Evolutionary conservation across 1,284 basidiomycete genomes (phyloP), one percentile per base, ranked within the genome.

Genomic region (Austroboletus niveus): DNA sequence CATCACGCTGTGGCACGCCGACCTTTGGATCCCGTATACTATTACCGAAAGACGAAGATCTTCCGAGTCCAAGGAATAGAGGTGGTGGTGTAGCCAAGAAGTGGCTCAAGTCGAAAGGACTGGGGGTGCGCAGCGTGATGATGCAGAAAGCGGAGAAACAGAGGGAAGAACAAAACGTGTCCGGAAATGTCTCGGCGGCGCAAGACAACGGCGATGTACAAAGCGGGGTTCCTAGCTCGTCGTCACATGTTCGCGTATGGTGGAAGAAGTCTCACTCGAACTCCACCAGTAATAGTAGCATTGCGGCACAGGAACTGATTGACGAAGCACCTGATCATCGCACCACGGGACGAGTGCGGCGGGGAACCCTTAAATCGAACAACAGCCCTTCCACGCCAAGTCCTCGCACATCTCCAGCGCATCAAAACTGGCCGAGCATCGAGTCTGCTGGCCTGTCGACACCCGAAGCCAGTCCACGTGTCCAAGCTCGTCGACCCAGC

Each of bases 1-100:
- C 69, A 30, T 80, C 78, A 5, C 69, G 80, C 32, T 80, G 79
- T 56, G 78, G 75, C 5, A 81, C 81, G 5, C 80, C 81, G 9
- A 81, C 80, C 1, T 81, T 82, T 56, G 81, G 80, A 17, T 82
- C 81, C 1, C 71, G 73, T 31, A 69, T 71, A 47, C 32, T 49
- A 12, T 32, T 69, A 6, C 66, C 66, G 14, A 60, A 54, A 45
- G 62, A 63, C 2, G 64, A 69, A 41, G 64, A 69, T 8, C 47
- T 66, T 8, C 56, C 52, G 8, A 54, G 43, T 42, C 39, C 49
- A 12, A 56, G 54, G 30, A 24, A 42, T 6, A 62, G 58, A 44
- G 54, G 54, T 5, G 20, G 51, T 5, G 43, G 47, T 4, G 46
- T 47, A 35, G 65, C 62, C 3, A 66, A 49, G 47, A 66, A 55